Base-by-base conservation (phyloP, 1,139 yeast species). In the Taphrina betulina region DNA sequence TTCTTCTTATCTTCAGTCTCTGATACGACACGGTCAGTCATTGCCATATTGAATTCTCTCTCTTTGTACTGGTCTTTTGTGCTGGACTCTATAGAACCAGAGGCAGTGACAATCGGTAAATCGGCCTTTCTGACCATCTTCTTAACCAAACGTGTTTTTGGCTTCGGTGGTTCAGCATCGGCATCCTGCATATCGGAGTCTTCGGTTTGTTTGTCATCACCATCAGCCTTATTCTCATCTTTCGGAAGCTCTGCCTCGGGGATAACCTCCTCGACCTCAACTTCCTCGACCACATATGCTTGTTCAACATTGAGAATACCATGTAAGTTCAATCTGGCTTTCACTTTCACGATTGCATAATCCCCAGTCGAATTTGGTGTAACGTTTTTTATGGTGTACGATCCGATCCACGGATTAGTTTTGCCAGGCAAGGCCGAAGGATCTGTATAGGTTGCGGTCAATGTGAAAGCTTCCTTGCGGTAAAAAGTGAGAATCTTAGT, bases 1-100 rank as follows among this genome's bases (percentile, higher is more conserved):
- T 92, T 92, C 86, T 92, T 92, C 75, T 90, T 88, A 77, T 92
- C 97, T 78, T 92, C 98, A 64, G 98, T 94, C 77, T 92, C 97
- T 65, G 95, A 95, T 64, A 92, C 96, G 67, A 92, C 82, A 78
- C 89, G 92, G 76, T 94, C 99, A 70, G 84, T 90, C 71, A 88
- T 80, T 63, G 81, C 78, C 83, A 92, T 75, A 70, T 85, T 78
- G 69, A 82, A 81, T 78, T 92, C 98, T 72, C 77, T 76, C 78
- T 92, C 97, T 63, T 85, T 77, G 66, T 77, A 78, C 58, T 73
- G 73, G 67, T 82, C 77, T 72, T 88, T 79, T 61, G 71, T 72
- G 48, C 72, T 71, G 58, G 77, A 81, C 61, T 85, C 73, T 66
- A 89, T 78, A 60, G 94, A 82, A 58, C 81, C 79, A 62, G 89